Base-by-base conservation (phyloP, 441 rosid species). In the Syzygium syzygioides region DNA sequence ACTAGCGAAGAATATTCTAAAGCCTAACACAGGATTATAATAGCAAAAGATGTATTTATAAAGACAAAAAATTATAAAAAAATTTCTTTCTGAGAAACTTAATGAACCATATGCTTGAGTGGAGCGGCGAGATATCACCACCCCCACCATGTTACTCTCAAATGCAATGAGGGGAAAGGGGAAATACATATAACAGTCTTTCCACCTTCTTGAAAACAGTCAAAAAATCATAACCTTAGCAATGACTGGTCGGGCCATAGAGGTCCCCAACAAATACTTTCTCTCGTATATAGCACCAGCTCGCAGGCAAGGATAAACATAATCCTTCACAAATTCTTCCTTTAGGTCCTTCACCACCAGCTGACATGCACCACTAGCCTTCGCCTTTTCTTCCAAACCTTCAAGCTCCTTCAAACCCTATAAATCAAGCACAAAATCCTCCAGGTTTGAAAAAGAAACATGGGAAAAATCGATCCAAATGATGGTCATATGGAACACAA, bases 211-310 rank as follows among this genome's bases (percentile, higher is more conserved):
- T 3, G 83, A 76, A 41, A 76, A 76, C 8, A 13, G n/a, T 41
- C 12, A 56, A 32, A 20, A 55, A 56, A 85, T 45, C 23, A 89
- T 91, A 90, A 96, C 99, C 98, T 98, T 96, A 30, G 99, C 99
- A 90, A 98, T 98, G 87, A 98, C 98, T 45, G 99, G 99, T 50
- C 99, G 98, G 48, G 99, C 98, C 99, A 98, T 96, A 88, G 99
- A 96, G 83, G 99, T 98, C 76, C 99, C 99, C 86, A 98, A 89
- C 92, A 98, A 94, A 94, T 98, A 98, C 89, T 98, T 97, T 87
- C 99, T 93, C 90, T 98, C 98, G 55, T 95, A 97, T 85, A 97
- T 90, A 48, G 99, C 99, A 90, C 99, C 99, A 91, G 99, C 99
- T 93, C 98, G 93, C 87, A 98, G 89, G 92, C 99, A 98, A 59